These are phyloP conservation scores for Capsaspora owczarzaki DNA, from an alignment of 78 protist genomes.

Conservation along the genomic window DNA sequence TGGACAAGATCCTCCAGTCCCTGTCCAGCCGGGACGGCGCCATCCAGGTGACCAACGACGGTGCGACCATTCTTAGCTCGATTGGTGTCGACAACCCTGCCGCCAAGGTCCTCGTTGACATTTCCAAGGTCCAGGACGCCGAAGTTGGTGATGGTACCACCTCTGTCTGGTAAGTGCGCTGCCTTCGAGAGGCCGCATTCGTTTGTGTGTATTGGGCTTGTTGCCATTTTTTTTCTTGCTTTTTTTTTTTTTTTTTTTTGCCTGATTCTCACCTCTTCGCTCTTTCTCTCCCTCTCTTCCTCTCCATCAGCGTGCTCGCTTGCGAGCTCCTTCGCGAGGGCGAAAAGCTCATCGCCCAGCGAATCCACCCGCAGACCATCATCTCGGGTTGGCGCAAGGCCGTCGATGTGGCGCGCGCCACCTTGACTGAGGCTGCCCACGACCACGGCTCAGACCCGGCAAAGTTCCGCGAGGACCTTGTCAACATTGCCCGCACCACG, in stretches of 20 bases:
- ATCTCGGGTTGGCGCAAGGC: slow-evolving; percentile 79
- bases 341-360: slow-evolving; percentile 77
- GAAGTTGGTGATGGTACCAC: slow-evolving; percentile 99
- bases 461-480: slow-evolving; percentile 70
- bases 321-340: slow-evolving; percentile 97
- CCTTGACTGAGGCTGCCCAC: slow-evolving; percentile 54
- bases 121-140: slow-evolving; percentile 91
- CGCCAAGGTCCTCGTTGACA: slow-evolving; percentile 86
- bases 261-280: not conserved
- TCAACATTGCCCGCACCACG: slow-evolving; percentile 95
- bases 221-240: no score
- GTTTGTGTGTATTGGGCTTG: not conserved
- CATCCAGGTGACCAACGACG: slow-evolving; percentile 93
- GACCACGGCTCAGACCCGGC: slow-evolving; percentile 48
- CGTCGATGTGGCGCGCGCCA: slow-evolving; percentile 62
- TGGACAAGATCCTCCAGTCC: slow-evolving; percentile 97
- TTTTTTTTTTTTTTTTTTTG: no score
- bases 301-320: slow-evolving; percentile 84
- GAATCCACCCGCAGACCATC: slow-evolving; percentile 96
- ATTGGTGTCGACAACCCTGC: slow-evolving; percentile 92
- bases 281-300: not conserved
- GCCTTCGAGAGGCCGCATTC: no score
- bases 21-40: not conserved
- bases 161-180: slow-evolving; percentile 7
- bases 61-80: slow-evolving; percentile 96